phyloP scores from a whole-genome alignment of 2,329 filamentous ascomycete genomes.

The Aschersonia sp. region DNA sequence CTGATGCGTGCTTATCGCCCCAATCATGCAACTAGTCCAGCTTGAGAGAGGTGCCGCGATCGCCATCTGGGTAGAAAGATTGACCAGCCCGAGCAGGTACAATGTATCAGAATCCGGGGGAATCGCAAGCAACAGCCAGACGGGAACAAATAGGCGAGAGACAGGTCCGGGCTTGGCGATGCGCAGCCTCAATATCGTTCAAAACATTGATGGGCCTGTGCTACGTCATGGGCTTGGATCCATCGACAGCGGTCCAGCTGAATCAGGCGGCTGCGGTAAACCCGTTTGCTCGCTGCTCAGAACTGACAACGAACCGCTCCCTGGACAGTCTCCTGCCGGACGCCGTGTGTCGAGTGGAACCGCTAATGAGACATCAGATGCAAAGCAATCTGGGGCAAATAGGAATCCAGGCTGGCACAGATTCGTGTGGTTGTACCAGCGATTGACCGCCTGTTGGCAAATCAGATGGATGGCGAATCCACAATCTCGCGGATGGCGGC shows the following conservation, averaged over 20 bases:
- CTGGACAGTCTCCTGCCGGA: background rate
- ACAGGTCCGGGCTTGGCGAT: background rate
- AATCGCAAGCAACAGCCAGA: background rate
- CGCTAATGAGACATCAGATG: background rate
- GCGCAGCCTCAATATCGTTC: background rate
- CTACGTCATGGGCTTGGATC: background rate
- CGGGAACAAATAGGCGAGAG: background rate
- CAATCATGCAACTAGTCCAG: background rate
- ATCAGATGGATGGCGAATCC: too few species aligned
- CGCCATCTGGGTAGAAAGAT: background rate
- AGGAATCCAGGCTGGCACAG: background rate
- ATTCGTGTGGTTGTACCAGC: background rate
- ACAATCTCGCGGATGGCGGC: too few species aligned
- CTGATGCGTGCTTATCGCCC: background rate
- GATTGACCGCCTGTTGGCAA: too few species aligned
- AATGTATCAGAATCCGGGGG: background rate
- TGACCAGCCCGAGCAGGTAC: background rate
- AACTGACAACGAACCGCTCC: background rate
- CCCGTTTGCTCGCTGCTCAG: background rate
- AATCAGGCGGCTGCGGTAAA: background rate
- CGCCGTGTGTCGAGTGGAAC: background rate
- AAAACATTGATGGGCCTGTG: background rate
- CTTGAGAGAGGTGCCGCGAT: background rate
- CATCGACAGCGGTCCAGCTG: background rate
- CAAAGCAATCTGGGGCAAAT: background rate